Evolutionary conservation across 2,329 filamentous ascomycete species (phyloP).

Genomic region (Teratosphaeria destructans): DNA sequence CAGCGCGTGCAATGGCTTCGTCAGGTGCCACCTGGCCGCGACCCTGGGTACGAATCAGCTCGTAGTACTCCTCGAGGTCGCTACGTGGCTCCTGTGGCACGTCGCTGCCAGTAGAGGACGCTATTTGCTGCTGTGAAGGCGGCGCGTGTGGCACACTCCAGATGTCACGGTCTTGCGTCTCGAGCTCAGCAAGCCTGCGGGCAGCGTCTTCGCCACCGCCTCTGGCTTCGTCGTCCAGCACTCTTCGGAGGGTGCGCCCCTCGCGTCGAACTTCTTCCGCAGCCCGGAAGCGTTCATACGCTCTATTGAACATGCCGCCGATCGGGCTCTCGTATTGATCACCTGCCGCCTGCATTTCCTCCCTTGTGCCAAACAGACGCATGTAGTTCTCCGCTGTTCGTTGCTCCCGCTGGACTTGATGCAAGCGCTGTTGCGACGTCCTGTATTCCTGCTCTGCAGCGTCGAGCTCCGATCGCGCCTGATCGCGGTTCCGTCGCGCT

Average conservation of each 20-base stretch:
- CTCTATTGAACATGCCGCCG: conserved; percentile 36
- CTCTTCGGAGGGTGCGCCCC: conserved; percentile 22
- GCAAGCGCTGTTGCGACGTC: conserved; percentile 20
- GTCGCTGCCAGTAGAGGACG: background rate
- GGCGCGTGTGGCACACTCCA: conserved; percentile 21
- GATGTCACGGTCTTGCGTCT: conserved; percentile 15
- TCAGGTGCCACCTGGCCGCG: conserved; percentile 10
- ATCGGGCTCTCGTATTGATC: conserved; percentile 41
- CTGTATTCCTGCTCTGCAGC: conserved; percentile 23
- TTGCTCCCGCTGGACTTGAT: conserved; percentile 25
- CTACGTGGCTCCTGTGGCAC: conserved; percentile 2
- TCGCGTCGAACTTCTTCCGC: conserved; percentile 30
- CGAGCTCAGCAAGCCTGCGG: conserved; percentile 13
- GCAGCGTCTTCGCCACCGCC: conserved; percentile 13
- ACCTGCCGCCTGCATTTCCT: conserved; percentile 35
- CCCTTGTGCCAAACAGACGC: conserved; percentile 36
- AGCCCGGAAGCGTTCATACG: conserved; percentile 32
- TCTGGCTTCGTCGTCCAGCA: conserved; percentile 21
- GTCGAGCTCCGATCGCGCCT: conserved; percentile 25
- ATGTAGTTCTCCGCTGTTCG: conserved; percentile 28
- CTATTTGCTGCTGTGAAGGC: background rate
- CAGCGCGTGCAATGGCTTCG: background rate
- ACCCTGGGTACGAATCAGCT: conserved; percentile 18
- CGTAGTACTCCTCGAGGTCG: conserved; percentile 22
- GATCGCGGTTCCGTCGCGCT: conserved; percentile 22